Conservation (phyloP, 176 grass and related monocot species). For the Phragmites australis region DNA sequence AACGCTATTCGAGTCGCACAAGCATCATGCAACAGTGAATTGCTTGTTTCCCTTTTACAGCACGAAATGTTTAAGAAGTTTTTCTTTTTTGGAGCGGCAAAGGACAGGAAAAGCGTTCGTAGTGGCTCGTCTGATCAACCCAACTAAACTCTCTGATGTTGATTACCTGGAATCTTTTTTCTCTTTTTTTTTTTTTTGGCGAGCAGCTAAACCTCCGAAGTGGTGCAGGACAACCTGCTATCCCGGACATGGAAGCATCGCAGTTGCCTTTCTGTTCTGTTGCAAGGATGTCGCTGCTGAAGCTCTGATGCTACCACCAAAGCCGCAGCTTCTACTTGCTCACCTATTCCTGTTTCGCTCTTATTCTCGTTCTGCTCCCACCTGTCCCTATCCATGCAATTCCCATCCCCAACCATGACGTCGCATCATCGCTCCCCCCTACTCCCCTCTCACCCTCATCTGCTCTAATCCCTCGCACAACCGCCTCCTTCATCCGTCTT, state of each 20-base stretch:
- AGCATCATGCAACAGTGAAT: conserved; percentile 30
- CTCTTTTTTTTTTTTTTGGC: too few species aligned
- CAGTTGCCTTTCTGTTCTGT: conserved; percentile 4
- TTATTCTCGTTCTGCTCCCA: too few species aligned
- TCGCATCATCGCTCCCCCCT: too few species aligned
- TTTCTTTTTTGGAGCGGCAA: too few species aligned
- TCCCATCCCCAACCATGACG: too few species aligned
- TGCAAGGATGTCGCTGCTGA: background rate
- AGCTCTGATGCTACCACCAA: background rate
- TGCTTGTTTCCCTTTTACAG: conserved; percentile 16
- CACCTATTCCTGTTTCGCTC: too few species aligned
- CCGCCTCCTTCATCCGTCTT: too few species aligned
- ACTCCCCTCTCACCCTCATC: too few species aligned
- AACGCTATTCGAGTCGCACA: conserved; percentile 2
- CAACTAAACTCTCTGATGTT: background rate
- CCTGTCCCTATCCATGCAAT: too few species aligned
- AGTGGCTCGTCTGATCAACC: background rate
- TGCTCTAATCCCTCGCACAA: too few species aligned
- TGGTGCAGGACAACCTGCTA: background rate
- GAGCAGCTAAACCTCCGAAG: background rate
- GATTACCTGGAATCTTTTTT: background rate
- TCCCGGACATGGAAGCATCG: background rate
- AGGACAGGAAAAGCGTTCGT: conserved; percentile 10
- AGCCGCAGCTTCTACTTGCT: background rate
- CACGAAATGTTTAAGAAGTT: too few species aligned